These are phyloP conservation scores for Coemansia interrupta DNA, from an alignment of 192 early-diverging fungal species.

Conservation along the genomic window DNA sequence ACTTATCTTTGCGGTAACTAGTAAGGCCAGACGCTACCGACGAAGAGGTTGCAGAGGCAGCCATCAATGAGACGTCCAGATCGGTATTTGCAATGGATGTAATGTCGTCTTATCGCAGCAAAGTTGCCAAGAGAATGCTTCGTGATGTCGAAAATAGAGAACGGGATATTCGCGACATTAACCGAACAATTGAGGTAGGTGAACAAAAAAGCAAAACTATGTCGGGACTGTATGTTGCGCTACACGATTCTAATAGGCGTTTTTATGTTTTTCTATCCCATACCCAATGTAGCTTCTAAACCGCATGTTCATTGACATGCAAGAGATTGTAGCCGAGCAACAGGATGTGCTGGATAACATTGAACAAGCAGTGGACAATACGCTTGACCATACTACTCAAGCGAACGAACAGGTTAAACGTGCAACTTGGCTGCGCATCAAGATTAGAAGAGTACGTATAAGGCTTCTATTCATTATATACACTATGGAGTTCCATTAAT, in stretches of 20 bases:
- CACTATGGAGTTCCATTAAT: background rate
- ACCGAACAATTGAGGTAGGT: slow-evolving; percentile 42
- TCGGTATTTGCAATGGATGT: slow-evolving; percentile 53
- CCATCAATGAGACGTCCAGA: slow-evolving; percentile 29
- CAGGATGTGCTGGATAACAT: slow-evolving; percentile 50
- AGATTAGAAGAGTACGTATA: slow-evolving; percentile 37
- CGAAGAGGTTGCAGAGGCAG: slow-evolving; percentile 41
- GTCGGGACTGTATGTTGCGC: too few relatives aligned
- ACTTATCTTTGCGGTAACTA: slow-evolving; percentile 3
- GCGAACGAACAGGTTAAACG: slow-evolving; percentile 26
- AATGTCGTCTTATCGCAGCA: slow-evolving; percentile 46
- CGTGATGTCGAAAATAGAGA: slow-evolving; percentile 49
- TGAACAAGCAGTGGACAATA: slow-evolving; percentile 43
- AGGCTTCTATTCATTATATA: background rate
- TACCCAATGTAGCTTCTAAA: slow-evolving; percentile 31
- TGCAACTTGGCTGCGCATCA: slow-evolving; percentile 36
- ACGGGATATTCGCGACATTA: slow-evolving; percentile 40
- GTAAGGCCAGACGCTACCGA: slow-evolving; percentile 47
- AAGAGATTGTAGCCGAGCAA: slow-evolving; percentile 38
- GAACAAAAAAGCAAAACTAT: background rate
- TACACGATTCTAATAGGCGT: background rate
- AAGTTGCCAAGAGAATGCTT: slow-evolving; percentile 39
- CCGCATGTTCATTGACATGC: slow-evolving; percentile 44
- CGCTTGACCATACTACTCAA: slow-evolving; percentile 24
- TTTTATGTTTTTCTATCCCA: background rate